phyloP scores from a whole-genome alignment of 495 filamentous ascomycete species.

The Evernia prunastri region DNA sequence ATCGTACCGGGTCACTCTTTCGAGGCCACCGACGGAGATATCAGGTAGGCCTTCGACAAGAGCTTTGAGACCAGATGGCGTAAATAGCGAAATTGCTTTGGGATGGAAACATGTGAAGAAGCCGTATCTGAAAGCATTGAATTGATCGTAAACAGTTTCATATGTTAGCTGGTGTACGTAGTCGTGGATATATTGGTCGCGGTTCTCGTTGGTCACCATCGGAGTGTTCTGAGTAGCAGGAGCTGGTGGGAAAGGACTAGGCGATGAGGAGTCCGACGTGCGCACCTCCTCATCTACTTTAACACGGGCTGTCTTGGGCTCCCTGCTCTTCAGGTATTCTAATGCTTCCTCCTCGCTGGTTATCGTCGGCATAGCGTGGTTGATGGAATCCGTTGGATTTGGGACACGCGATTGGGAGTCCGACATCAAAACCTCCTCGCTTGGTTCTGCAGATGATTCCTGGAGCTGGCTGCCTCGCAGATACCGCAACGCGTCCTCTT shows the following conservation, averaged over 20 bases:
- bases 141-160: slow-evolving; percentile 70
- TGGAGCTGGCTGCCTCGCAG: slow-evolving; percentile 1
- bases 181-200: slow-evolving; percentile 71
- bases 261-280: slow-evolving; percentile 1
- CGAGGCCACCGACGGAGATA: slow-evolving; percentile 67
- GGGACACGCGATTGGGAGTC: background rate
- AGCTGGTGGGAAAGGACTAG: background rate
- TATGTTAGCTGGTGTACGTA: slow-evolving; percentile 82
- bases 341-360: background rate
- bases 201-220: slow-evolving; percentile 69
- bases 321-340: background rate
- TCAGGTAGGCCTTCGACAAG: slow-evolving; percentile 75
- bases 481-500: slow-evolving; percentile 6
- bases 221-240: background rate
- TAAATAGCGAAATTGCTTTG: slow-evolving; percentile 64
- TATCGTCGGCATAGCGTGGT: background rate
- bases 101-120: slow-evolving; percentile 70
- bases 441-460: background rate
- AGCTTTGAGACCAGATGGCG: slow-evolving; percentile 59
- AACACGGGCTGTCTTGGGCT: background rate
- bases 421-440: background rate
- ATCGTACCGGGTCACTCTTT: slow-evolving; percentile 65
- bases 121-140: slow-evolving; percentile 71
- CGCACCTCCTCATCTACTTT: background rate
- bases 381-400: background rate